phyloP scores from a whole-genome alignment of 2,329 filamentous ascomycete genomes.

The Ceratocystis variospora region DNA sequence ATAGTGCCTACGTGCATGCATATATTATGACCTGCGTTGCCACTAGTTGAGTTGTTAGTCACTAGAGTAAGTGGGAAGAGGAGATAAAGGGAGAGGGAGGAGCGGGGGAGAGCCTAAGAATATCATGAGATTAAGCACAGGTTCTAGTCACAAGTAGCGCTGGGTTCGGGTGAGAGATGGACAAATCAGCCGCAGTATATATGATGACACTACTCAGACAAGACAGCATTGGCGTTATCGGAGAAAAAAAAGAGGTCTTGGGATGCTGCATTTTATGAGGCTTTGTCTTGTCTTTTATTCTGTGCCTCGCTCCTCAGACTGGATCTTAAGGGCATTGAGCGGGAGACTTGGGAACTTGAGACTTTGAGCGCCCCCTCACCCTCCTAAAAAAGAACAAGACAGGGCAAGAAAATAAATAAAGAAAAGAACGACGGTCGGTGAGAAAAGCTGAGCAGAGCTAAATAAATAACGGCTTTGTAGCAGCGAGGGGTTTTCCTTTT shows the following conservation, averaged over 20 bases:
- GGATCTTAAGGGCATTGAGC: neutral
- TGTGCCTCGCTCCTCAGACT: neutral
- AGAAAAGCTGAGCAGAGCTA: neutral
- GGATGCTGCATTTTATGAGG: neutral
- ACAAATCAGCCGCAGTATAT: neutral
- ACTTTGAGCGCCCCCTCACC: too few relatives aligned
- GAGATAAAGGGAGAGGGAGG: neutral
- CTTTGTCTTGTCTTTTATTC: neutral
- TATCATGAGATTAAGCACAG: neutral
- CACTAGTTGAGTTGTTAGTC: neutral
- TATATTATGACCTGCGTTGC: conserved; percentile 1
- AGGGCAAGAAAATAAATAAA: too few relatives aligned
- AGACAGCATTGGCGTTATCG: neutral
- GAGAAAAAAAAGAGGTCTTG: conserved; percentile 6
- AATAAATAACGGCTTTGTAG: too few relatives aligned
- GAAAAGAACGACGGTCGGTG: too few relatives aligned
- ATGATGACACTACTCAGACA: conserved; percentile 5
- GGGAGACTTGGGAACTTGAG: too few relatives aligned
- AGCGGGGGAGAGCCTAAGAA: neutral
- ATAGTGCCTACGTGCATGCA: neutral
- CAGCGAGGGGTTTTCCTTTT: neutral
- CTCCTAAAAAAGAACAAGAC: too few relatives aligned
- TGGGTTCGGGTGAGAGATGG: neutral
- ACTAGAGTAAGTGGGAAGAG: neutral
- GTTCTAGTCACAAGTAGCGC: neutral